phyloP scores from a whole-genome alignment of 2,329 filamentous ascomycete species.

The Talaromyces sp. region DNA sequence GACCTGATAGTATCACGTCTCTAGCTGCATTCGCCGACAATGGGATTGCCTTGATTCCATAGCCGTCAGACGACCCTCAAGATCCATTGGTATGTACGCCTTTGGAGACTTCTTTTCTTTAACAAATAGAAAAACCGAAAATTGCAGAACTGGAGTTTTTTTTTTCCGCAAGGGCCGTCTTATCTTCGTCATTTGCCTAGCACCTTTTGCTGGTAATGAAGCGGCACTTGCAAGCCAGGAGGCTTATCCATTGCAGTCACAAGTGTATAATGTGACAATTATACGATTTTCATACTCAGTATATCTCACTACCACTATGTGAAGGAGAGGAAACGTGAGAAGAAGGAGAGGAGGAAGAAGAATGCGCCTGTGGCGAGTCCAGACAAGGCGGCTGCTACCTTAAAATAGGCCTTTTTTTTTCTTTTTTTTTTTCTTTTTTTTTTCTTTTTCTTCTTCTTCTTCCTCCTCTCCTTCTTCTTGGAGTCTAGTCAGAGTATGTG shows the following conservation, averaged over 20 bases:
- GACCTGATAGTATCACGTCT: no score
- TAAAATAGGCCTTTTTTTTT: neutral
- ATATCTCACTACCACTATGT: no score
- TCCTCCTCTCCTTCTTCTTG: no score
- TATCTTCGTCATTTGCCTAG: constrained; percentile 7
- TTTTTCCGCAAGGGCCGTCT: constrained; percentile 9
- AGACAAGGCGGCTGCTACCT: constrained; percentile 13
- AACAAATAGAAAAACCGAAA: neutral
- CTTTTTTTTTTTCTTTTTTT: neutral
- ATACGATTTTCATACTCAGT: no score
- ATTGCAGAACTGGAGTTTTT: constrained; percentile 9
- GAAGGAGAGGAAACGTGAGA: no score
- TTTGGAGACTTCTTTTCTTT: neutral
- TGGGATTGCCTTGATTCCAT: constrained; percentile 4
- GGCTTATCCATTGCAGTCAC: constrained; percentile 11
- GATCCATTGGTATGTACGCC: constrained; percentile 4
- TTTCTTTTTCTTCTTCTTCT: neutral
- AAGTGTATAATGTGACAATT: no score
- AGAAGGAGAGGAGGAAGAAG: no score
- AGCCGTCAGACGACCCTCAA: constrained; percentile 2
- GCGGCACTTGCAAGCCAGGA: constrained; percentile 7
- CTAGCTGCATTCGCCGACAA: neutral
- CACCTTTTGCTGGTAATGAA: constrained; percentile 8
- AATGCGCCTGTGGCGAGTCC: constrained; percentile 17
- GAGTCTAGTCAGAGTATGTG: neutral